A percentile compares a stretch with the other conserved stretches of the same genome.
Evolutionary conservation across 768 basidiomycete species (phyloP).

Genomic region (Kwoniella mangroviensis): DNA sequence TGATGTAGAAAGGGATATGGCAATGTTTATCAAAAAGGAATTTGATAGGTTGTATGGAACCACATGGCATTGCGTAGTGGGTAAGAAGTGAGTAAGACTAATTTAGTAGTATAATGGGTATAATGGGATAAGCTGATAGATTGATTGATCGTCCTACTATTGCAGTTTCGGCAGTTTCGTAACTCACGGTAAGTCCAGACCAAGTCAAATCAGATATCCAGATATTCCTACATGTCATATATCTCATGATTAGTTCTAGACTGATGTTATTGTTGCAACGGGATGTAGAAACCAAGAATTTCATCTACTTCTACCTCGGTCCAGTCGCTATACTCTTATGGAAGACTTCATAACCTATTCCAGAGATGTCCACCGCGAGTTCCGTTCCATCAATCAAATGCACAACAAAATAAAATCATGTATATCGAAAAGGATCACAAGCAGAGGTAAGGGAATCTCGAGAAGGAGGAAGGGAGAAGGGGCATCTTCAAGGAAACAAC

Average conservation of each 20-base stretch:
- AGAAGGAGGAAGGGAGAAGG: neutral
- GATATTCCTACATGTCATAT: too few species aligned
- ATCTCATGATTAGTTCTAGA: too few species aligned
- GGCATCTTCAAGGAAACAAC: neutral
- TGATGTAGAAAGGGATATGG: constrained; percentile 97
- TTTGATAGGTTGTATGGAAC: constrained; percentile 89
- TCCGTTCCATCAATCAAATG: neutral
- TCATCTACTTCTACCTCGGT: constrained; percentile 98
- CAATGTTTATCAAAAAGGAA: constrained; percentile 97
- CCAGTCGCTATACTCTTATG: constrained; percentile 78
- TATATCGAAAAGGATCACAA: neutral
- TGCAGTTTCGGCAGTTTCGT: constrained; percentile 88
- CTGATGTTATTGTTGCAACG: too few species aligned
- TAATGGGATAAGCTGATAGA: too few species aligned
- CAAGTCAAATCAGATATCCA: too few species aligned
- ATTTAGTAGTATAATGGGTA: too few species aligned
- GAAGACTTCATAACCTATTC: constrained; percentile 53
- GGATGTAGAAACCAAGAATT: constrained; percentile 96
- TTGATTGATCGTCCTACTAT: too few species aligned
- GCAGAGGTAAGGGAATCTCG: neutral
- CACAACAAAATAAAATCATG: neutral
- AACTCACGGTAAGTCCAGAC: constrained; percentile 75
- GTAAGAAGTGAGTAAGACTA: constrained; percentile 84
- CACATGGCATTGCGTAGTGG: constrained; percentile 98
- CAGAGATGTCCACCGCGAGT: neutral